Base-by-base conservation (phyloP, 2,329 filamentous ascomycete species). In the Allantophomopsis lycopodina region DNA sequence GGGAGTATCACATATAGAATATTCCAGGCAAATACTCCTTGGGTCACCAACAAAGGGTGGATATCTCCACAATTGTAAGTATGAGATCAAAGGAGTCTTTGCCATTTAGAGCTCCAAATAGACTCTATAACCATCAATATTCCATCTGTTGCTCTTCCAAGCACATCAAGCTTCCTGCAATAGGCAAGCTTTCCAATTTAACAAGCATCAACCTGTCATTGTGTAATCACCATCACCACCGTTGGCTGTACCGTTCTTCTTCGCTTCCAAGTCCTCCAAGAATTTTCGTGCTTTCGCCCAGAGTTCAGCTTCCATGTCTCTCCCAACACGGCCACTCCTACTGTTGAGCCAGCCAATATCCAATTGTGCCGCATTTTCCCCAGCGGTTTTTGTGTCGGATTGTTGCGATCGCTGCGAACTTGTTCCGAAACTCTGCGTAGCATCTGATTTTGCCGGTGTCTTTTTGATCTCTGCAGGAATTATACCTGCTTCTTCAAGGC, bases 291-390 rank as follows among this genome's bases (percentile, higher is more conserved):
- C 70, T 47, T 72, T 69, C 28, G 65, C 68, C 76, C 89, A 81
- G 35, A 94, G 62, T 60, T 95, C 85, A 2, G 74, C 73, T 54
- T 93, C 86, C 69, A 89, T 91, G 46, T 85, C 81, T 51, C 79
- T 74, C 41, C 84, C 84, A 16, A 93, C 83, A 46, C 80, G 80
- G 46, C 83, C 81, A 44, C 83, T 85, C 42, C 85, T 73, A 51
- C 84, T 88, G 55, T 95, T 96, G 50, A 96, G 61, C 75, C 83
- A 89, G 23, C 88, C 88, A 12, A 93, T 79, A 55, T 95, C 88
- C 39, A 95, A 65, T 14, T 53, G 54, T 2, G 70, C 49, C 65
- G 66, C 16, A 66, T 73, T 41, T 41, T 49, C 34, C 7, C 16
- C 32, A 14, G 16, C 32, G 11, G 16, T 11, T 15, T 17, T 10